A percentile compares a stretch with the other conserved stretches of the same genome.
These are phyloP conservation scores for Xerocomus amazonicus DNA, from an alignment of 1,284 basidiomycete genomes.

Conservation along the genomic window DNA sequence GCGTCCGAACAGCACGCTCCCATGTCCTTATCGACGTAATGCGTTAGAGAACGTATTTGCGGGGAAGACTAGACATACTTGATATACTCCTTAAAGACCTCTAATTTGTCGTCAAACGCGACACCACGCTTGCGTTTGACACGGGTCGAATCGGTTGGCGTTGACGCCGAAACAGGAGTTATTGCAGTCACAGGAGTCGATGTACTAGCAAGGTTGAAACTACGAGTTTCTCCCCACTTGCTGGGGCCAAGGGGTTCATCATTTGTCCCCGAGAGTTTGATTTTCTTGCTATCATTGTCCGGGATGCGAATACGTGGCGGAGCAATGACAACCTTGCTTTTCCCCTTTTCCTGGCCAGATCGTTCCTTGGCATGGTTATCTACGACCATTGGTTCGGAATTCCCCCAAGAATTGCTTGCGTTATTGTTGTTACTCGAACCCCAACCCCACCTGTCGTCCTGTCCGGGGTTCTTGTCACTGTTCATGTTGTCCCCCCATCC, in stretches of 20 bases:
- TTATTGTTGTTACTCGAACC: conserved; percentile 5
- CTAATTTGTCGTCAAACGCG: conserved; percentile 21
- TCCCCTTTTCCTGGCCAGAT: conserved; percentile 10
- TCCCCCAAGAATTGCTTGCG: conserved; percentile 1
- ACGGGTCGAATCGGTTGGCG: conserved; percentile 19
- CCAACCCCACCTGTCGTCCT: conserved; percentile 6
- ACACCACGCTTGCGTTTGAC: conserved; percentile 26
- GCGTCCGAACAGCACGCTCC: conserved; percentile 32
- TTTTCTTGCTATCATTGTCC: conserved; percentile 14
- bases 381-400: conserved; percentile 6
- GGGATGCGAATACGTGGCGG: conserved; percentile 32
- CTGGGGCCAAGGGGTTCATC: conserved; percentile 12
- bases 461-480: background rate
- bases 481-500: conserved; percentile 5
- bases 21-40: conserved; percentile 18
- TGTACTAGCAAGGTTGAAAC: background rate
- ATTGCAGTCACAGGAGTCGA: conserved; percentile 10
- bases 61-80: conserved; percentile 18
- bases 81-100: conserved; percentile 30
- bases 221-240: conserved; percentile 19
- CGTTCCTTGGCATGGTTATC: conserved; percentile 7
- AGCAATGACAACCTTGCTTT: conserved; percentile 12
- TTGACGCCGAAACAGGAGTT: conserved; percentile 13
- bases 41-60: background rate
- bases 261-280: conserved; percentile 27